Evolutionary conservation across 2,329 filamentous ascomycete species (phyloP), one percentile per base, ranked within the genome.

Genomic region (Colletotrichum lentis): DNA sequence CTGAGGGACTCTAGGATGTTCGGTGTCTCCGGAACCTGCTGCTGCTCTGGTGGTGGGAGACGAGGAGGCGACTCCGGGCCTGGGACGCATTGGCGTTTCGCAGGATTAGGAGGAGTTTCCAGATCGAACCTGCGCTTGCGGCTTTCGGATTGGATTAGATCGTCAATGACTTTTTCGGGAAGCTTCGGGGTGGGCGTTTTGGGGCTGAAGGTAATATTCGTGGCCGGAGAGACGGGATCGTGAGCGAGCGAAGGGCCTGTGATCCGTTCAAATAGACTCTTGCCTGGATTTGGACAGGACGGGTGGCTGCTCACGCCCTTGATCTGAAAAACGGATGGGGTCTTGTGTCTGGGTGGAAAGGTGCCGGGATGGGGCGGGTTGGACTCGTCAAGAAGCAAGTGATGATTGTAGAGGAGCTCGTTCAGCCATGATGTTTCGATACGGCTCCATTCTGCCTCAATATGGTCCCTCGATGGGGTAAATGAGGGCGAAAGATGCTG

Each of bases 101-200:
- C 18, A 14, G 49, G 44, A 6, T 3, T 35, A 12, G 24, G 16
- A 4, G 41, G 14, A 31, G 27, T 31, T 3, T 43, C 50, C 3
- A 31, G 18, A 11, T 43, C 20, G 8, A 14, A 12, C 44, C 43
- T 67, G 24, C 64, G 58, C 52, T 67, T 67, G 35, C 54, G 64
- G 11, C 44, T 44, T 20, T 50, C 27, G 16, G 22, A 43, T 16
- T 62, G 31, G 22, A 62, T 55, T 22, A 62, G 57, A 18, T 66
- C 49, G 24, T 66, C 57, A 12, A 41, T 24, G 6, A 18, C 35
- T 22, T 20, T 39, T 12, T 41, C 52, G 20, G 35, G 20, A 41
- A 27, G 11, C 12, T 7, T 20, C 3, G 11, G 18, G 14, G 57
- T 62, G 22, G 35, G 58, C 50, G 18, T 37, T 31, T 46, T 31